These are phyloP conservation scores for Limnomonas spitsbergensis DNA, from an alignment of 139 green algal genomes.

Conservation along the genomic window DNA sequence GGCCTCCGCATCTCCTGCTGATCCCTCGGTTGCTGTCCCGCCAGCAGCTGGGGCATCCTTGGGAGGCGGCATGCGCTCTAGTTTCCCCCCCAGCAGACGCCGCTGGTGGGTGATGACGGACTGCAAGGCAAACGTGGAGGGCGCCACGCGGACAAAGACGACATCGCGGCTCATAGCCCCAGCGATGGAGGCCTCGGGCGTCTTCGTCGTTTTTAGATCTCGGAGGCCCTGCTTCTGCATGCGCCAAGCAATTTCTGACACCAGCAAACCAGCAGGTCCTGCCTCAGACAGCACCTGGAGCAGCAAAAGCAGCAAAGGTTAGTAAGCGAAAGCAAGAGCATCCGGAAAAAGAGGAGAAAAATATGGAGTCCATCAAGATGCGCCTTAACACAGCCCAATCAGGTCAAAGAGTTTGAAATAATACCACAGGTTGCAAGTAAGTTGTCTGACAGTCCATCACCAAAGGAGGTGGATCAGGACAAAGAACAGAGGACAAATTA, in stretches of 20 bases:
- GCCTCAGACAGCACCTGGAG: slow-evolving; percentile 64
- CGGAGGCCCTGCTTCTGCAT: slow-evolving; percentile 77
- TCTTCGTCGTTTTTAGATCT: slow-evolving; percentile 65
- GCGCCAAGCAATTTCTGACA: slow-evolving; percentile 68
- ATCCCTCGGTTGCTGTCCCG: background rate
- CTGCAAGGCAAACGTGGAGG: slow-evolving; percentile 74
- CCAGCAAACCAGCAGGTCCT: slow-evolving; percentile 64
- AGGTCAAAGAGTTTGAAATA: too few relatives aligned
- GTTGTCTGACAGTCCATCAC: too few relatives aligned
- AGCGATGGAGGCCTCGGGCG: slow-evolving; percentile 58
- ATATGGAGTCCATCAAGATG: too few relatives aligned
- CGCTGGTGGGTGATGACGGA: slow-evolving; percentile 32
- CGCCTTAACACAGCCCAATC: too few relatives aligned
- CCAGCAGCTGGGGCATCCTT: background rate
- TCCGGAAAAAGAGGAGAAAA: background rate
- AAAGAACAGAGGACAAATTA: too few relatives aligned
- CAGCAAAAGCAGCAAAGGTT: too few relatives aligned
- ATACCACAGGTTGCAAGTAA: background rate
- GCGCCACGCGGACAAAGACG: slow-evolving; percentile 73
- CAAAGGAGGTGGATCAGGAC: too few relatives aligned
- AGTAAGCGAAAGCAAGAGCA: background rate
- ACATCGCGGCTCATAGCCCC: slow-evolving; percentile 74
- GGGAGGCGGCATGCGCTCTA: background rate
- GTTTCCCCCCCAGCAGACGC: slow-evolving; percentile 13
- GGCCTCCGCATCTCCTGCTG: background rate